Evolutionary conservation across 345 rosid genomes (phyloP).

Genomic region (Capsella bursapastoris): DNA sequence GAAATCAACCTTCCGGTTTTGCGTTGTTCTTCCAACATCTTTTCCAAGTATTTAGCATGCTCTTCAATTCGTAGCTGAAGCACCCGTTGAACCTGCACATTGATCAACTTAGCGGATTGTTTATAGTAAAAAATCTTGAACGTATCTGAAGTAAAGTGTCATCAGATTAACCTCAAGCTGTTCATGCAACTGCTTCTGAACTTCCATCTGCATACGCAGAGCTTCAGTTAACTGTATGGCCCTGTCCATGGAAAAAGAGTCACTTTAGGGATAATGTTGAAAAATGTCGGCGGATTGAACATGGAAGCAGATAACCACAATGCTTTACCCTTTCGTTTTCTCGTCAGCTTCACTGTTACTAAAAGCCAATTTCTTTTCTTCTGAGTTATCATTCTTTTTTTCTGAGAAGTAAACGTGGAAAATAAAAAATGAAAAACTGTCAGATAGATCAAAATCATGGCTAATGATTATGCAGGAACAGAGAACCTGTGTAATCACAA

Average conservation of each 20-base stretch:
- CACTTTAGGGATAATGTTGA: conserved; percentile 12
- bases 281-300: conserved; percentile 23
- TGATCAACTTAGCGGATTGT: conserved; percentile 8
- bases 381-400: conserved; percentile 57
- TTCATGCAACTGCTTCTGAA: conserved; percentile 85
- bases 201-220: conserved; percentile 81
- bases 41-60: conserved; percentile 82
- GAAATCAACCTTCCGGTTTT: conserved; percentile 58
- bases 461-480: conserved; percentile 19
- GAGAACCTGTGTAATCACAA: conserved; percentile 12
- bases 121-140: background rate
- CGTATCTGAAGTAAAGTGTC: background rate
- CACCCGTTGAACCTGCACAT: conserved; percentile 64
- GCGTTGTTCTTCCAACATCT: conserved; percentile 84
- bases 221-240: conserved; percentile 64
- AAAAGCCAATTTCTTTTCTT: conserved; percentile 62
- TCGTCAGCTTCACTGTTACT: conserved; percentile 58
- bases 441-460: background rate
- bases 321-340: conserved; percentile 59
- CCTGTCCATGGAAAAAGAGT: conserved; percentile 44
- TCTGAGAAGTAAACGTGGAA: conserved; percentile 38
- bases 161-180: conserved; percentile 69
- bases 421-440: background rate
- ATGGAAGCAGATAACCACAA: conserved; percentile 28
- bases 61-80: conserved; percentile 91